These are phyloP conservation scores for Russula abietina DNA, from an alignment of 768 basidiomycete genomes.

Conservation along the genomic window DNA sequence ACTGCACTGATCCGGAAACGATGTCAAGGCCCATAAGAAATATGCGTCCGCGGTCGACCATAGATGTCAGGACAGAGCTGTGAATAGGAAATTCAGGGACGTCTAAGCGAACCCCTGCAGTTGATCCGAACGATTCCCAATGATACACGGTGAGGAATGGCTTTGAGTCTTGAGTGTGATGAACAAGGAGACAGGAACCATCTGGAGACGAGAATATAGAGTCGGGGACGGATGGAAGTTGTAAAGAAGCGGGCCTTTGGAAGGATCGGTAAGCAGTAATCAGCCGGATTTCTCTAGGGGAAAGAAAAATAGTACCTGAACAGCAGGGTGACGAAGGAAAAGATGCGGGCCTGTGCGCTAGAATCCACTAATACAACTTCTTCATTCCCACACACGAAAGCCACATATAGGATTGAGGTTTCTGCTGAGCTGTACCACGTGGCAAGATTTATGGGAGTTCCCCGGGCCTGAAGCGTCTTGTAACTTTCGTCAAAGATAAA, in stretches of 20 bases:
- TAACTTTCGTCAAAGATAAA: slow-evolving; percentile 45
- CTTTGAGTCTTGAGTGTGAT: slow-evolving; percentile 23
- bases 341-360: slow-evolving; percentile 42
- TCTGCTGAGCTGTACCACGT: slow-evolving; percentile 38
- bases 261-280: not conserved
- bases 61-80: slow-evolving; percentile 38
- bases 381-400: slow-evolving; percentile 47
- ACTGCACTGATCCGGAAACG: slow-evolving; percentile 32
- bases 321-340: slow-evolving; percentile 47
- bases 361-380: slow-evolving; percentile 49
- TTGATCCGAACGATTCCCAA: slow-evolving; percentile 49
- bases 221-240: slow-evolving; percentile 34
- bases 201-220: slow-evolving; percentile 46
- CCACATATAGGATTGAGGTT: slow-evolving; percentile 32
- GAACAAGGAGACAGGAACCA: slow-evolving; percentile 45
- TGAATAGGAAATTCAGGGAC: slow-evolving; percentile 29
- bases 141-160: slow-evolving; percentile 41
- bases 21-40: slow-evolving; percentile 41
- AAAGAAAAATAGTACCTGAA: slow-evolving; percentile 39
- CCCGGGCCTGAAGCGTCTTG: slow-evolving; percentile 37
- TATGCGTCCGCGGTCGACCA: slow-evolving; percentile 38
- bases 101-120: slow-evolving; percentile 38
- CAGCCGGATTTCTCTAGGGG: no score
- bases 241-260: slow-evolving; percentile 41
- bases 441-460: slow-evolving; percentile 37